Conservation (phyloP, 768 basidiomycete species). For the Termitomyces heimii region DNA sequence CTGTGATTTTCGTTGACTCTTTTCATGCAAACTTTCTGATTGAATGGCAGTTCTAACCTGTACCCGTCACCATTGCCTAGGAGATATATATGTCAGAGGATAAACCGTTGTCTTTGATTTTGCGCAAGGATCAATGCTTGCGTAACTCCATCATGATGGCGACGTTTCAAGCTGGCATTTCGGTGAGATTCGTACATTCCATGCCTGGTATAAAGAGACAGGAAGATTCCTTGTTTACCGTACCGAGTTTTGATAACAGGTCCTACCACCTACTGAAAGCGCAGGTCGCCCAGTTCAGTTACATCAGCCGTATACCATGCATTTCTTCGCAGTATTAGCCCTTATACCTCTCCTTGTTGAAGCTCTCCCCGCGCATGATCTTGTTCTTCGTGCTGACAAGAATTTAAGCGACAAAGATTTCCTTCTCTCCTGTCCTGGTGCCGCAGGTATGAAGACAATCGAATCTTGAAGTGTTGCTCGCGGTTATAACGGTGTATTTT, state of each 20-base stretch:
- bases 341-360: constrained; percentile 3
- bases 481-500: not conserved
- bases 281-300: constrained; percentile 6
- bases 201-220: not conserved
- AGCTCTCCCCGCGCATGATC: not conserved
- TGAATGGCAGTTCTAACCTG: not conserved
- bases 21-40: not conserved
- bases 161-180: not conserved
- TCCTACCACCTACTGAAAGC: constrained; percentile 2
- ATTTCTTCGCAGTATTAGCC: not conserved
- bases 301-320: not conserved
- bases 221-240: not conserved
- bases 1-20: not conserved
- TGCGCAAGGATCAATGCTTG: not conserved
- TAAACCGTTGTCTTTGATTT: not conserved
- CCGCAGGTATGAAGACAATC: not conserved
- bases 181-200: not conserved
- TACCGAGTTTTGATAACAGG: constrained; percentile 8
- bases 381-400: not conserved
- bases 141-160: not conserved
- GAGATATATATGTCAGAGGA: not conserved
- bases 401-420: not conserved
- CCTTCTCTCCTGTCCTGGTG: constrained; percentile 10
- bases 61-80: not conserved
- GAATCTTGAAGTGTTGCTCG: not conserved